phyloP scores from a whole-genome alignment of 306 rosid genomes.

The Gillenia trifoliata region DNA sequence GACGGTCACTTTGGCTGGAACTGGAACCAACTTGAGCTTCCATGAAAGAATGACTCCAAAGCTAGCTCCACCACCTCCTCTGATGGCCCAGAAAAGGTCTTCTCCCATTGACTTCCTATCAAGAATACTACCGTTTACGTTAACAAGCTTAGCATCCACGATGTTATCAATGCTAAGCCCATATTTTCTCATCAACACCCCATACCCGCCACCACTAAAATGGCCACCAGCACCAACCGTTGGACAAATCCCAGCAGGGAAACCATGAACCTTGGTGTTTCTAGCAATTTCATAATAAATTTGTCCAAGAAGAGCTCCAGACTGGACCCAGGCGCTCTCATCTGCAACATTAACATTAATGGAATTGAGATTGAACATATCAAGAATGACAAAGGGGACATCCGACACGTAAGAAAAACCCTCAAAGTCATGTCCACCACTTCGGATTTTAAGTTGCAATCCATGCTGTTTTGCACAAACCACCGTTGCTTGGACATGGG shows the following conservation, averaged over 20 bases:
- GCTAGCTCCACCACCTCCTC: constrained; percentile 76
- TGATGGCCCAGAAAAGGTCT: constrained; percentile 69
- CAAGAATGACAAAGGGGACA: constrained; percentile 34
- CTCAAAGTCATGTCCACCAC: constrained; percentile 38
- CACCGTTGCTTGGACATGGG: constrained; percentile 27
- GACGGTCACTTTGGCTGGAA: constrained; percentile 55
- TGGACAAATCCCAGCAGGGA: constrained; percentile 69
- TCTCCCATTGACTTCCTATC: constrained; percentile 63
- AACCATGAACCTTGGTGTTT: constrained; percentile 45
- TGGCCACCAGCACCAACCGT: constrained; percentile 48
- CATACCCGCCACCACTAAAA: constrained; percentile 54
- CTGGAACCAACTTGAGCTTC: constrained; percentile 53
- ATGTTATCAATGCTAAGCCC: constrained; percentile 73
- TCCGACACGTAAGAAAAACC: constrained; percentile 26
- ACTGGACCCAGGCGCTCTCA: constrained; percentile 54
- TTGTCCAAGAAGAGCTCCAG: constrained; percentile 64
- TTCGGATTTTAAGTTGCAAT: constrained; percentile 22
- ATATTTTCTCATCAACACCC: constrained; percentile 55
- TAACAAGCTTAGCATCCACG: constrained; percentile 46
- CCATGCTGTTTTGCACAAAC: constrained; percentile 11
- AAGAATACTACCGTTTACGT: constrained; percentile 45
- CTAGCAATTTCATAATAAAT: constrained; percentile 46
- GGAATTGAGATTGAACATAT: constrained; percentile 23
- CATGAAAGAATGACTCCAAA: constrained; percentile 56
- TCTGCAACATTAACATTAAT: constrained; percentile 30